Conservation (phyloP, 2,329 filamentous ascomycete species). For the Exophiala alcalophila region DNA sequence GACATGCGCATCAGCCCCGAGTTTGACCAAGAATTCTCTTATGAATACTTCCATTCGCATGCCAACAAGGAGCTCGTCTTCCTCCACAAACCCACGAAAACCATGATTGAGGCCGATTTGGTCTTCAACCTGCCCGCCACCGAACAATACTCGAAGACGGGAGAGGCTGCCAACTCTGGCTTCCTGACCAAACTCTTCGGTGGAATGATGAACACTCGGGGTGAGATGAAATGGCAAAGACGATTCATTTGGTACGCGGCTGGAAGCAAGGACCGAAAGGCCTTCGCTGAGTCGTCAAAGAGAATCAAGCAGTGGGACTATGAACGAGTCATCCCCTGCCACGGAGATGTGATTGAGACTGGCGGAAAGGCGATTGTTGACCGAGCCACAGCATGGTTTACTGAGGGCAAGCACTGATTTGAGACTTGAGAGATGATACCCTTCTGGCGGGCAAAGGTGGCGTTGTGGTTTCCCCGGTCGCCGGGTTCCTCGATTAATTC, state of each 20-base stretch:
- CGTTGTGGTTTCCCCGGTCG: too few relatives aligned
- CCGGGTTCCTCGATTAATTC: too few relatives aligned
- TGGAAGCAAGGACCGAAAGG: slow-evolving; percentile 59
- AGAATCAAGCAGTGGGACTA: slow-evolving; percentile 81
- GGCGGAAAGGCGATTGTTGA: slow-evolving; percentile 71
- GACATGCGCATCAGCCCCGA: slow-evolving; percentile 62
- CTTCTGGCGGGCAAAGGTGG: too few relatives aligned
- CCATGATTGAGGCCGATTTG: slow-evolving; percentile 84
- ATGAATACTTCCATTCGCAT: slow-evolving; percentile 78
- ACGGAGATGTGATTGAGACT: slow-evolving; percentile 81
- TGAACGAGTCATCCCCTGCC: slow-evolving; percentile 80
- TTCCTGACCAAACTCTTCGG: slow-evolving; percentile 58
- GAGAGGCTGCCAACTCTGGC: slow-evolving; percentile 50
- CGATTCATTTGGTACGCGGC: slow-evolving; percentile 77
- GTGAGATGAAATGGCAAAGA: slow-evolving; percentile 69
- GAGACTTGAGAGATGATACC: too few relatives aligned
- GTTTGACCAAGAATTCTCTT: slow-evolving; percentile 83
- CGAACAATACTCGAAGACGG: slow-evolving; percentile 73
- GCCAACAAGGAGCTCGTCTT: slow-evolving; percentile 86
- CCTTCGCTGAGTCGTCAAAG: slow-evolving; percentile 67
- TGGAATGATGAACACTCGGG: slow-evolving; percentile 59
- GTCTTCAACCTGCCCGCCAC: slow-evolving; percentile 85
- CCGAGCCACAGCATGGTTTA: slow-evolving; percentile 80
- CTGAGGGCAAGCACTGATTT: slow-evolving; percentile 49
- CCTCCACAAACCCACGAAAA: slow-evolving; percentile 71